Conservation (phyloP, 2,329 filamentous ascomycete genomes). For the Cercospora berteroae region DNA sequence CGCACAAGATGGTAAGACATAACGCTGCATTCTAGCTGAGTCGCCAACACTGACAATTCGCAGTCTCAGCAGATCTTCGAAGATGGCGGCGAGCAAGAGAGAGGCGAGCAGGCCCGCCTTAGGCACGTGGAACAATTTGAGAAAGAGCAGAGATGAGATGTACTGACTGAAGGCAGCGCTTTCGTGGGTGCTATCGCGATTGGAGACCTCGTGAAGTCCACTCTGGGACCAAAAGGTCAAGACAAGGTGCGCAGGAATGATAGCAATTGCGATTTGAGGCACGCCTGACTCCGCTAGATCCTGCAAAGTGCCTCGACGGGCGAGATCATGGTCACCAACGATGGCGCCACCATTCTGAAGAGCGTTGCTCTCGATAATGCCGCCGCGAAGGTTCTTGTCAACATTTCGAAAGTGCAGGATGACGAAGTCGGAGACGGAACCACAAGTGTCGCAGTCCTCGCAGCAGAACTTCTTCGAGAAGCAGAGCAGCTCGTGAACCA, state of each 20-base stretch:
- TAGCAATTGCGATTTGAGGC: conserved; percentile 54
- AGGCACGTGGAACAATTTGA: conserved; percentile 19
- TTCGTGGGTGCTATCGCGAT: conserved; percentile 98
- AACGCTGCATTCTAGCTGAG: neutral
- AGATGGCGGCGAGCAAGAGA: conserved; percentile 28
- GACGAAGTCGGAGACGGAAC: conserved; percentile 98
- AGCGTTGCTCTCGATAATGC: conserved; percentile 98
- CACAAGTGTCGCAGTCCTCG: conserved; percentile 93
- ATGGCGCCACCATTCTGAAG: conserved; percentile 97
- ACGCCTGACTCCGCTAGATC: conserved; percentile 50
- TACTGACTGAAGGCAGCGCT: conserved; percentile 48
- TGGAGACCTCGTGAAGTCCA: conserved; percentile 95
- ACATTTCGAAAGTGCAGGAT: conserved; percentile 98
- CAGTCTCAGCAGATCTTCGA: conserved; percentile 28
- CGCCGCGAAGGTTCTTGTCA: conserved; percentile 95
- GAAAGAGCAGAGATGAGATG: neutral
- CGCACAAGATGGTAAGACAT: conserved; percentile 9
- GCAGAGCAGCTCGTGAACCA: conserved; percentile 96
- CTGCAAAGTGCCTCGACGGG: conserved; percentile 68
- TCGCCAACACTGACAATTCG: neutral
- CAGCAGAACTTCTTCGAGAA: conserved; percentile 90
- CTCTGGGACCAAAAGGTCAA: conserved; percentile 96
- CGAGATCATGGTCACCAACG: conserved; percentile 98
- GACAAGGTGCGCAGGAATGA: conserved; percentile 76
- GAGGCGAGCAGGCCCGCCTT: conserved; percentile 30